Evolutionary conservation across 495 filamentous ascomycete species (phyloP).

Genomic region (Penicillium subrubescens): DNA sequence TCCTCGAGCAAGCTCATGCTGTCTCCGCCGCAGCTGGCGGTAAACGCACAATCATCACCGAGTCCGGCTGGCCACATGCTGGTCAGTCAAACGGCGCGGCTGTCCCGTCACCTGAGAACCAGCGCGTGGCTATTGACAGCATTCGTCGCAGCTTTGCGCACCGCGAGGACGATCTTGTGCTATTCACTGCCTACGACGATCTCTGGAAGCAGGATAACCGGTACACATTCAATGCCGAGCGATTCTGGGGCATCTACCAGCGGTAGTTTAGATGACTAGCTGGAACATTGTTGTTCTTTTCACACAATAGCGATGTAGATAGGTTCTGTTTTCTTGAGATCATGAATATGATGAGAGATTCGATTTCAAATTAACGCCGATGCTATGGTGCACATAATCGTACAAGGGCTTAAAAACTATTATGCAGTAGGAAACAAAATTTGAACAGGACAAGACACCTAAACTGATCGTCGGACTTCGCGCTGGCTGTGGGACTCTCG

Average conservation of each 20-base stretch:
- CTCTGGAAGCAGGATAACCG: slow-evolving; percentile 72
- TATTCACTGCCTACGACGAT: slow-evolving; percentile 79
- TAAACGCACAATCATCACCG: slow-evolving; percentile 65
- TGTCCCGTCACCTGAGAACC: slow-evolving; percentile 63
- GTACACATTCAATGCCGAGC: slow-evolving; percentile 67
- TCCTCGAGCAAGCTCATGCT: slow-evolving; percentile 50
- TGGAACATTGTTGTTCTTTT: neutral
- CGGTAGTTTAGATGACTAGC: slow-evolving; percentile 11
- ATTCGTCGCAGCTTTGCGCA: slow-evolving; percentile 55
- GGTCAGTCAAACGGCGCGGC: slow-evolving; percentile 66
- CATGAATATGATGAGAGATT: slow-evolving; percentile 3
- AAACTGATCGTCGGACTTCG: neutral
- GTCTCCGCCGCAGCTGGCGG: slow-evolving; percentile 53
- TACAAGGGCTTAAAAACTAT: neutral
- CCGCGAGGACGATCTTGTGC: slow-evolving; percentile 53
- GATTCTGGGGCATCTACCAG: slow-evolving; percentile 66
- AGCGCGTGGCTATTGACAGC: slow-evolving; percentile 63
- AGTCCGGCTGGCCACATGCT: slow-evolving; percentile 79
- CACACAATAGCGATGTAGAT: slow-evolving; percentile 7
- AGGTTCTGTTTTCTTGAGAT: slow-evolving; percentile 4
- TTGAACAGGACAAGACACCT: neutral
- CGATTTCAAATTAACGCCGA: neutral
- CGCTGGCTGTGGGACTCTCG: neutral
- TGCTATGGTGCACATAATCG: neutral
- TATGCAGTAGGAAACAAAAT: neutral